Base-by-base conservation (phyloP, 305 asterid genomes). In the Fraxinus sp. region DNA sequence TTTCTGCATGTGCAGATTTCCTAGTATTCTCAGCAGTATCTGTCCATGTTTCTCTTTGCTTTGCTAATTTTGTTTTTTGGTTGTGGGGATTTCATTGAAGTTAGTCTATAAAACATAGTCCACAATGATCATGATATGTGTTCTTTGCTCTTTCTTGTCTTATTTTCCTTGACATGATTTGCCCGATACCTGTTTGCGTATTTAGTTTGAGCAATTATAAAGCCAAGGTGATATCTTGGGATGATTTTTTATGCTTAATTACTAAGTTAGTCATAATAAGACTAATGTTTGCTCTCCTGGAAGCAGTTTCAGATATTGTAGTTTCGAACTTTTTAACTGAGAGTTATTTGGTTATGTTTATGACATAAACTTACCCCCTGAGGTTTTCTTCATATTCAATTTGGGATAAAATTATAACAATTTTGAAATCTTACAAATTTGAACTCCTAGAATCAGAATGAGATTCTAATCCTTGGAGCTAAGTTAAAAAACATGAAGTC, bases 1-100 rank as follows among this genome's bases (percentile, higher is more conserved):
- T 18, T 39, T 80, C 49, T 68, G 32, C 74, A 78, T 75, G 68
- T 62, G 37, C 82, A 82, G 33, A 77, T 28, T 35, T 30, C 35
- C 24, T 8, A 41, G 9, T 35, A n/a, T 52, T 6, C 3, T 1
- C 22, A 32, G 33, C 33, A 32, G 33, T 32, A 32, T 32, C 33
- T 32, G 33, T 32, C 36, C 36, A 32, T 33, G 36, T 33, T 33
- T 33, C 36, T 33, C 36, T 33, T 33, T 33, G 5, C 36, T 33
- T 33, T 33, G 5, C 7, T 26, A 26, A 26, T 26, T 26, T 26
- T 26, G 28, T 26, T 22, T 57, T 78, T 24, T 37, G 28, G 22
- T 20, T 7, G 32, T 32, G 35, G 22, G 22, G 36, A 1, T n/a
- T 41, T 68, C 20, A 20, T 36, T 64, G 59, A 79, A 64, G 28